Conservation (phyloP, 2,329 filamentous ascomycete species). For the Fusarium humuli region DNA sequence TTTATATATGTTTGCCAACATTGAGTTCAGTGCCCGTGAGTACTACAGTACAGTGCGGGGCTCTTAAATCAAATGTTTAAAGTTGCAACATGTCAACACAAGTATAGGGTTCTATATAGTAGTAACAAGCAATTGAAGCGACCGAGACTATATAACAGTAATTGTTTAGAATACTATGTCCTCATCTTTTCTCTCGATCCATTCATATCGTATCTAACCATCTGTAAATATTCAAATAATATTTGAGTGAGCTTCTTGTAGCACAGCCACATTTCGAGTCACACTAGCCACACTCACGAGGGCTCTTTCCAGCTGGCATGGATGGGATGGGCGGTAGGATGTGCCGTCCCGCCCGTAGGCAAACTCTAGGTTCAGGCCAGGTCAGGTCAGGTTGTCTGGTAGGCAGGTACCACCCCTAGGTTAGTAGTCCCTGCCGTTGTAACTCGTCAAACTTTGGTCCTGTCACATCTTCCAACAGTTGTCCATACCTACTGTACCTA, state of each 20-base stretch:
- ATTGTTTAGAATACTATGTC: neutral
- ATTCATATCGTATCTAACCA: neutral
- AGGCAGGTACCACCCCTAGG: constrained; percentile 31
- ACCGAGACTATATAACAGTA: neutral
- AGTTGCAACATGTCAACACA: neutral
- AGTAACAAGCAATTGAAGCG: neutral
- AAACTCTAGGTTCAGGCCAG: constrained; percentile 8
- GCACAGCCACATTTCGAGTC: constrained; percentile 18
- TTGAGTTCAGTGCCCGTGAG: neutral
- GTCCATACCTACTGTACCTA: constrained; percentile 21
- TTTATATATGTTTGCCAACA: neutral
- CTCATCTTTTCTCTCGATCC: neutral
- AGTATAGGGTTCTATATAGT: neutral
- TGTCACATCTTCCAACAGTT: constrained; percentile 36
- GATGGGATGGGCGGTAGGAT: constrained; percentile 24
- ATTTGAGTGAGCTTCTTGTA: constrained; percentile 1
- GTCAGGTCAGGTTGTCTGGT: constrained; percentile 16
- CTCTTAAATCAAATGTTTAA: neutral
- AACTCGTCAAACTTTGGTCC: constrained; percentile 40
- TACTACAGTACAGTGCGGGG: neutral
- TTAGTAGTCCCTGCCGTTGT: constrained; percentile 28
- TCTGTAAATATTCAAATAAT: neutral
- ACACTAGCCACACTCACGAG: constrained; percentile 30
- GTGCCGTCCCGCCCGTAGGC: constrained; percentile 23
- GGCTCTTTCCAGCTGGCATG: constrained; percentile 21